These are phyloP conservation scores for Elsinoe australis DNA, from an alignment of 2,329 filamentous ascomycete species.

Conservation along the genomic window DNA sequence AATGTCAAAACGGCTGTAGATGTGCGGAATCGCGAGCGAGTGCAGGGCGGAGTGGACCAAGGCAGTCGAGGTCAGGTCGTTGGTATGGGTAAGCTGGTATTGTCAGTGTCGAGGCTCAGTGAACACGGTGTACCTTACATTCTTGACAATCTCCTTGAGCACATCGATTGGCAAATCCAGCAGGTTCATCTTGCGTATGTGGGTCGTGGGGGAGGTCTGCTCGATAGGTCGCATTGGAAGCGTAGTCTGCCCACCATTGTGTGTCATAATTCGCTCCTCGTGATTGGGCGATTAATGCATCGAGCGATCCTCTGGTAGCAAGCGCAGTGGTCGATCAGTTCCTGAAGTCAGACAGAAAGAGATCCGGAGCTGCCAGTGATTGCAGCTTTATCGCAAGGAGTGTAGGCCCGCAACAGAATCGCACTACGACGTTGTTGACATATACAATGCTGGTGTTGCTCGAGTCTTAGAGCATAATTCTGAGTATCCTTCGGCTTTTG, in stretches of 20 bases:
- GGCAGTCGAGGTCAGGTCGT: slow-evolving; percentile 70
- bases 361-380: no score
- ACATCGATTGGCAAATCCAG: slow-evolving; percentile 73
- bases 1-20: slow-evolving; percentile 81
- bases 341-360: no score
- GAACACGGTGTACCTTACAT: slow-evolving; percentile 44
- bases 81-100: slow-evolving; percentile 65
- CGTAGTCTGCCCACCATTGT: not conserved
- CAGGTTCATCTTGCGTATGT: slow-evolving; percentile 32
- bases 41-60: slow-evolving; percentile 72
- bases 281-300: no score
- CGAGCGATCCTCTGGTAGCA: no score
- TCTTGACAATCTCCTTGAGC: slow-evolving; percentile 68
- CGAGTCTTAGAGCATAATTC: no score
- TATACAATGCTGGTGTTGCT: no score
- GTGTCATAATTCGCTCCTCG: no score
- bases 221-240: not conserved
- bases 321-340: no score
- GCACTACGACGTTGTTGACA: no score
- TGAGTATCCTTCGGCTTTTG: no score
- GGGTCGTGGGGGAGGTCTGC: not conserved
- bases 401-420: no score
- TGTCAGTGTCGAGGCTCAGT: slow-evolving; percentile 17
- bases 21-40: slow-evolving; percentile 64
- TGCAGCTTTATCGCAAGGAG: no score